Base-by-base conservation (phyloP, 805 yeast genomes). In the Ogataea trehalophila region DNA sequence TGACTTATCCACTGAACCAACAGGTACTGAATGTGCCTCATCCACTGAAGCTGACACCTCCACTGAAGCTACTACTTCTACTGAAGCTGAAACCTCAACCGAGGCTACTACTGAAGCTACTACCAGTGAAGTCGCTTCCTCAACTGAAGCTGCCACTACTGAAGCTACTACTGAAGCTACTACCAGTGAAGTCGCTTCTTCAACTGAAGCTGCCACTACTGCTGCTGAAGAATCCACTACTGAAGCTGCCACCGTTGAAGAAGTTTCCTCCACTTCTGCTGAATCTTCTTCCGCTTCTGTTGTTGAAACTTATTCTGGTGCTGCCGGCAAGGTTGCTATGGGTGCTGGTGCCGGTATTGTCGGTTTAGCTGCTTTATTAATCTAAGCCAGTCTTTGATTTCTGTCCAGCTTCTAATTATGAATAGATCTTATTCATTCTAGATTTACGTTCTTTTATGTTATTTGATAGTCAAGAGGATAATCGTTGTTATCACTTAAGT, bases 1-100 rank as follows among this genome's bases (percentile, higher is more conserved):
- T 55, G 23, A 37, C 16, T 46, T 56, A 15, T 42, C 63, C 11
- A 64, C 71, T 9, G 61, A 57, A 40, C 71, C 71, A 56, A 67
- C 71, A 20, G 71, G 71, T 54, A 66, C 70, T 11, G 44, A 38
- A 17, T 62, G 62, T 52, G 52, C 60, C n/a, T n/a, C n/a, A n/a
- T 33, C 49, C n/a, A 29, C 51, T 2, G 47, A 60, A 18, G 39
- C 59, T 22, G 49, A 47, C 16, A 46, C 35, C 23, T 6, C 41
- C 22, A 17, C 41, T 36, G 37, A 33, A 23, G 31, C 33, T 16
- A 5, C 44, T 15, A 23, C 39, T 7, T 7, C 39, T 2, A 49
- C 60, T 31, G 33, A 58, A 34, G 49, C 53, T 22, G 16, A 51
- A 29, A 11, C 33, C 34, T 39, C 50, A 8, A 26, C 45, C 2